phyloP scores from a whole-genome alignment of 441 rosid genomes.

The Isatis lusitanica region DNA sequence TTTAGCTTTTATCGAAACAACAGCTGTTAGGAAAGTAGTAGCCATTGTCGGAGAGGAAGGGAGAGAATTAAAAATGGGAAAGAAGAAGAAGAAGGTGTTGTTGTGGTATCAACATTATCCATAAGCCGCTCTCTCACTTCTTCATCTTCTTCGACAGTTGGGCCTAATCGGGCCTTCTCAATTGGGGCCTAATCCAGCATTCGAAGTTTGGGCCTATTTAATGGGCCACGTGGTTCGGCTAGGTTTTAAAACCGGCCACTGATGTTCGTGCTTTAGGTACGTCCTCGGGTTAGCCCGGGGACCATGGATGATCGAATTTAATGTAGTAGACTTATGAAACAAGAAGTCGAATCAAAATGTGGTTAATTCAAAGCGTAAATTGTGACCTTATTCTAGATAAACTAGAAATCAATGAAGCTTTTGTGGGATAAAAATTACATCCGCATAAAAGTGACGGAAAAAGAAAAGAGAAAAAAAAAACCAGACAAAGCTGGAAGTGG shows the following conservation, averaged over 20 bases:
- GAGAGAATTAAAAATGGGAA: not conserved
- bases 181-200: too few relatives aligned
- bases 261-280: not conserved
- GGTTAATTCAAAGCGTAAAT: not conserved
- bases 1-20: conserved; percentile 31
- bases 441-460: conserved; percentile 1
- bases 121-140: not conserved
- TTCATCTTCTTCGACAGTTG: not conserved
- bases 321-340: not conserved
- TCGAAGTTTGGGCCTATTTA: too few relatives aligned
- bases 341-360: not conserved
- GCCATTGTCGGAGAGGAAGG: conserved; percentile 25
- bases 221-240: not conserved
- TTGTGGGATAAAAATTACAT: conserved; percentile 22
- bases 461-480: not conserved
- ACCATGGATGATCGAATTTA: not conserved
- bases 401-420: conserved; percentile 15
- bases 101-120: conserved; percentile 32
- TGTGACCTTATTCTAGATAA: conserved; percentile 18
- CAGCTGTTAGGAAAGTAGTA: conserved; percentile 29
- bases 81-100: not conserved
- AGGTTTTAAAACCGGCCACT: not conserved
- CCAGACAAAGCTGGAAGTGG: conserved; percentile 21
- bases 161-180: not conserved
- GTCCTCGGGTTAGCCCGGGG: not conserved